Evolutionary conservation across 2,329 filamentous ascomycete genomes (phyloP).

Genomic region (Hypoxylon rubiginosum): DNA sequence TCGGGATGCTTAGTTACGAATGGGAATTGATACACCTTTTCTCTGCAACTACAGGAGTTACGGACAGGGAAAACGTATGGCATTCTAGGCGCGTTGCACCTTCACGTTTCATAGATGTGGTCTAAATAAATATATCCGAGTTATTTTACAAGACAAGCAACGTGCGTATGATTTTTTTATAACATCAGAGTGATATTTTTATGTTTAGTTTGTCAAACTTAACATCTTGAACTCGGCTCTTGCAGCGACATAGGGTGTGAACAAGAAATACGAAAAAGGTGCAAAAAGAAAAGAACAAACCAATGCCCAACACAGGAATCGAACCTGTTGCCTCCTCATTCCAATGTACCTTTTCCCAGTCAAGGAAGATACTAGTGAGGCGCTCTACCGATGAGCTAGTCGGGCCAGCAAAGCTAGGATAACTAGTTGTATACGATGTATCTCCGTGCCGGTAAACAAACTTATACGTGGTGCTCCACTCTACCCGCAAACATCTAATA

Average conservation of each 20-base stretch:
- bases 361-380: not conserved
- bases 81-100: not conserved
- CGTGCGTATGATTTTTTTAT: too few species aligned
- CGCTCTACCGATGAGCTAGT: conserved; percentile 4
- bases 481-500: too few species aligned
- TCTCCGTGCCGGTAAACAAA: not conserved
- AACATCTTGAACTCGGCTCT: not conserved
- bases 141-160: not conserved
- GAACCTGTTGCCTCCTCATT: conserved; percentile 5
- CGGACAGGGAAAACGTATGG: conserved; percentile 3
- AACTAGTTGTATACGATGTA: too few species aligned
- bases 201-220: not conserved
- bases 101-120: not conserved
- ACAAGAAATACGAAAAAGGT: too few species aligned
- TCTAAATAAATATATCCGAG: not conserved
- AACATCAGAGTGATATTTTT: not conserved
- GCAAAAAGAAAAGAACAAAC: not conserved
- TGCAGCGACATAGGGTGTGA: not conserved
- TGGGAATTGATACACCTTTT: not conserved
- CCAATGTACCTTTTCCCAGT: not conserved
- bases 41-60: conserved; percentile 4
- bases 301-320: conserved; percentile 1
- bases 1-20: not conserved
- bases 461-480: not conserved
- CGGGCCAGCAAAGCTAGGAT: too few species aligned